A percentile compares a stretch with the other conserved stretches of the same genome.
Conservation (phyloP, 139 green algal species). For the Spirogloea muscicola region DNA sequence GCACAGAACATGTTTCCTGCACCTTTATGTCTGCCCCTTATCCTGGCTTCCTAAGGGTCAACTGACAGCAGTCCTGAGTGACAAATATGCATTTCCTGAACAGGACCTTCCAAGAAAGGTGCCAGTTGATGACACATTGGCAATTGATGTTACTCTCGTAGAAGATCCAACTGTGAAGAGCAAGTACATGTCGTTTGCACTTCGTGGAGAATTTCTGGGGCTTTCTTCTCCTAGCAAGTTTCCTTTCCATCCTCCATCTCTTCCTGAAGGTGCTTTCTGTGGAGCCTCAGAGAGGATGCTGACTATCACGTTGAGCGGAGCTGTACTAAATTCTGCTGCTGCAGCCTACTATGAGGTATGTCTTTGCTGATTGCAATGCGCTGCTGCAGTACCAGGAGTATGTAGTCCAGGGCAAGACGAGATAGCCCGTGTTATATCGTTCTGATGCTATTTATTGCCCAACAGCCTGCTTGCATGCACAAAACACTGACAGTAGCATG, state of each 20-base stretch:
- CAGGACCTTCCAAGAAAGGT: slow-evolving; percentile 11
- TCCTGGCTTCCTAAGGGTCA: too few species aligned
- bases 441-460: too few species aligned
- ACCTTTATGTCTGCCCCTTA: too few species aligned
- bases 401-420: too few species aligned
- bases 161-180: slow-evolving; percentile 1
- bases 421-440: too few species aligned
- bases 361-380: too few species aligned
- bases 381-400: too few species aligned
- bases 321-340: slow-evolving; percentile 29
- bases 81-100: too few species aligned
- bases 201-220: slow-evolving; percentile 10
- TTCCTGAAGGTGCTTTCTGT: slow-evolving; percentile 9
- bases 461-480: too few species aligned
- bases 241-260: neutral
- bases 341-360: slow-evolving; percentile 32
- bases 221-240: neutral
- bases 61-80: too few species aligned
- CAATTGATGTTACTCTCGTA: slow-evolving; percentile 19
- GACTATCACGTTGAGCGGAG: slow-evolving; percentile 23
- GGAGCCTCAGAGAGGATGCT: slow-evolving; percentile 27
- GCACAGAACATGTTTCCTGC: too few species aligned
- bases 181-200: slow-evolving; percentile 11
- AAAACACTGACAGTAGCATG: too few species aligned
- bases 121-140: slow-evolving; percentile 6